phyloP scores from a whole-genome alignment of 306 rosid genomes.

The Corylus heterophylla region DNA sequence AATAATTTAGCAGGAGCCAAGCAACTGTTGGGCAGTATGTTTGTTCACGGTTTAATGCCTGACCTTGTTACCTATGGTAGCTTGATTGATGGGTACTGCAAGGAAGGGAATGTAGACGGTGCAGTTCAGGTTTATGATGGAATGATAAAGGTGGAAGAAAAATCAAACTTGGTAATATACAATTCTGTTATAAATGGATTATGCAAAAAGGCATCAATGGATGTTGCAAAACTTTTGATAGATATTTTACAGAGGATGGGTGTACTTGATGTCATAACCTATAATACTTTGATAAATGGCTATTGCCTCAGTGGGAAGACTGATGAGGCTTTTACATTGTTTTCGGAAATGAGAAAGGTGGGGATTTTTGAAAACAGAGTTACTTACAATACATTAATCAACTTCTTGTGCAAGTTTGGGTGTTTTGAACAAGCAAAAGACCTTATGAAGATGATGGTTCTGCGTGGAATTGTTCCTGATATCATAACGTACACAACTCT shows the following conservation, averaged over 20 bases:
- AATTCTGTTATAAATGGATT: slow-evolving; percentile 52
- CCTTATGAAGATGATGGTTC: slow-evolving; percentile 46
- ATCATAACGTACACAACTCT: slow-evolving; percentile 52
- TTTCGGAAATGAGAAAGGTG: slow-evolving; percentile 37
- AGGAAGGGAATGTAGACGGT: slow-evolving; percentile 37
- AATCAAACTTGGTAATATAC: slow-evolving; percentile 47
- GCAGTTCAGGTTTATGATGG: slow-evolving; percentile 42
- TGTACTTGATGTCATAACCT: slow-evolving; percentile 38
- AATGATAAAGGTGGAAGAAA: slow-evolving; percentile 40
- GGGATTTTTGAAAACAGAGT: slow-evolving; percentile 44
- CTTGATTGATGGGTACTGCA: slow-evolving; percentile 49
- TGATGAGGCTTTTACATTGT: slow-evolving; percentile 35
- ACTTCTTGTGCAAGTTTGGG: slow-evolving; percentile 52
- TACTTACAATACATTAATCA: slow-evolving; percentile 55
- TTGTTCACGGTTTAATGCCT: slow-evolving; percentile 45
- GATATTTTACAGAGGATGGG: slow-evolving; percentile 31
- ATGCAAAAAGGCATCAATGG: slow-evolving; percentile 35
- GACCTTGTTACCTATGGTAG: slow-evolving; percentile 53
- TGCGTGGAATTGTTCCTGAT: slow-evolving; percentile 47
- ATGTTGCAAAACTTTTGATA: slow-evolving; percentile 37
- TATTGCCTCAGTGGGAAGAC: slow-evolving; percentile 39
- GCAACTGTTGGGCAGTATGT: slow-evolving; percentile 50
- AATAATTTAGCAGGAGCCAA: slow-evolving; percentile 36
- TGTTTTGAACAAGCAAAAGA: slow-evolving; percentile 42
- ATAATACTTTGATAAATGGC: slow-evolving; percentile 52